phyloP scores from a whole-genome alignment of 306 rosid species.

The Rosa persica region DNA sequence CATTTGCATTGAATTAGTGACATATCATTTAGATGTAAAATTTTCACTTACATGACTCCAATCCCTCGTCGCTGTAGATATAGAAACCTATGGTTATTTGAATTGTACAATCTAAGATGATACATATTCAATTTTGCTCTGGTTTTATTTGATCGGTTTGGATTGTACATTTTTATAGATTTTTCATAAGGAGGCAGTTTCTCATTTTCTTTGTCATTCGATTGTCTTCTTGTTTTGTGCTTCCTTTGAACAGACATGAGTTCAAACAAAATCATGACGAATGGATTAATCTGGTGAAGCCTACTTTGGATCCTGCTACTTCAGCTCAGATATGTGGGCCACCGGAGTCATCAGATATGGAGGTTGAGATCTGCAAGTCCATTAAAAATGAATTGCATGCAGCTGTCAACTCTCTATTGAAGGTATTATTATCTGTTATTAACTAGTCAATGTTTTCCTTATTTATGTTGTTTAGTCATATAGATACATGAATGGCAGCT shows the following conservation, averaged over 20 bases:
- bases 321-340: constrained; percentile 51
- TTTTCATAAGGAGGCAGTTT: background rate
- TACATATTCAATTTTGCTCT: background rate
- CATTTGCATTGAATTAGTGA: background rate
- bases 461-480: background rate
- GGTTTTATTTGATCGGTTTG: background rate
- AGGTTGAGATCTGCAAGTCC: constrained; percentile 57
- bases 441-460: background rate
- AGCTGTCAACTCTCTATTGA: constrained; percentile 69
- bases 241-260: constrained; percentile 57
- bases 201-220: background rate
- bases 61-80: background rate
- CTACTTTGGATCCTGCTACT: constrained; percentile 60
- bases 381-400: constrained; percentile 68
- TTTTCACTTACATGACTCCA: background rate
- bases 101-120: background rate
- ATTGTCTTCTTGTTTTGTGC: constrained; percentile 5
- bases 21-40: background rate
- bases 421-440: constrained; percentile 47
- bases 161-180: background rate
- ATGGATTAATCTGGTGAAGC: constrained; percentile 73
- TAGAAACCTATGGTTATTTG: background rate
- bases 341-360: constrained; percentile 47
- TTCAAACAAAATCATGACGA: constrained; percentile 59
- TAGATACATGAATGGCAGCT: background rate